Evolutionary conservation across 1,284 basidiomycete genomes (phyloP).

Genomic region (Heterobasidion occidentale): DNA sequence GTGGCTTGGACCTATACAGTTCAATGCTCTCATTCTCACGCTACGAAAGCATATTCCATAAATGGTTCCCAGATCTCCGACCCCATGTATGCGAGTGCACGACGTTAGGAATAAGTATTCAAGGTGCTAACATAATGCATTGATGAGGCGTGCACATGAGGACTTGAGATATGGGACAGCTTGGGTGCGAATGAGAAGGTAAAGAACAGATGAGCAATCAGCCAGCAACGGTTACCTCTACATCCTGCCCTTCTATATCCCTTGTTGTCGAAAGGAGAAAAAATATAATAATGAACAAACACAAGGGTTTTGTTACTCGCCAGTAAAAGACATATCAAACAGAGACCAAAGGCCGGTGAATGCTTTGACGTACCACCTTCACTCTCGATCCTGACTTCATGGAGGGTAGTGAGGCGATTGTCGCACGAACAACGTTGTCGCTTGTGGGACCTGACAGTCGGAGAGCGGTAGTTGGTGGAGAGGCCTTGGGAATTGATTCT

Average conservation of each 20-base stretch:
- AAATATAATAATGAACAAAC: background rate
- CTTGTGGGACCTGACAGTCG: background rate
- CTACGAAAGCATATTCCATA: background rate
- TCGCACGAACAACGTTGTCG: background rate
- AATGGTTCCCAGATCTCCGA: background rate
- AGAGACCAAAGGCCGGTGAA: background rate
- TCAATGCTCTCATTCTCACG: constrained; percentile 9
- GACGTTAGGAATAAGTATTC: too few relatives aligned
- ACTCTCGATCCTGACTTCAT: constrained; percentile 28
- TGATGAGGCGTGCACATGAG: too few relatives aligned
- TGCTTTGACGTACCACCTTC: constrained; percentile 34
- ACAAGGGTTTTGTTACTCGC: background rate
- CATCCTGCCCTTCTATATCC: background rate
- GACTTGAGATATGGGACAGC: too few relatives aligned
- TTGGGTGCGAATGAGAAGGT: too few relatives aligned
- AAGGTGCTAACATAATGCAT: too few relatives aligned
- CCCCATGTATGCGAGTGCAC: too few relatives aligned
- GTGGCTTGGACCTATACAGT: constrained; percentile 41
- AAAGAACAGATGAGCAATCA: too few relatives aligned
- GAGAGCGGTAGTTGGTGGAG: background rate
- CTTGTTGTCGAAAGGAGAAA: background rate
- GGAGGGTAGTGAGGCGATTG: background rate
- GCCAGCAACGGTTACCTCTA: background rate
- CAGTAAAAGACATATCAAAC: background rate
- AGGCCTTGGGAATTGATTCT: constrained; percentile 5